Conservation (phyloP, 495 filamentous ascomycete genomes). For the Xanthoparmelia taractica region DNA sequence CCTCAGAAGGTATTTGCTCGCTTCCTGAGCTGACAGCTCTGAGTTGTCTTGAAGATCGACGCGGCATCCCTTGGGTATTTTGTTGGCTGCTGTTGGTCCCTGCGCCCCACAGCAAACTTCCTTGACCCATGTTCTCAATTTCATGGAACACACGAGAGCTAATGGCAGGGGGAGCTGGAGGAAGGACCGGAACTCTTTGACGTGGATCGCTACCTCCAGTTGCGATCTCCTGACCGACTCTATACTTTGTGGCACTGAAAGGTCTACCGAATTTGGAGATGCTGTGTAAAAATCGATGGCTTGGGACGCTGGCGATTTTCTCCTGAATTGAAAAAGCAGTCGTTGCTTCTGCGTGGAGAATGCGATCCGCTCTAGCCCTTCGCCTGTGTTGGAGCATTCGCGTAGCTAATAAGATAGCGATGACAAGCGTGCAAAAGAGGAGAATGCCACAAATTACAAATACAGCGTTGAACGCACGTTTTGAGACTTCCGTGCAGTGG, state of each 20-base stretch:
- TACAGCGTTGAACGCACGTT: background rate
- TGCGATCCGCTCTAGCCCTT: background rate
- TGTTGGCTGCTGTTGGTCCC: slow-evolving; percentile 5
- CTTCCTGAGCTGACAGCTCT: slow-evolving; percentile 4
- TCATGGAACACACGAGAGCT: slow-evolving; percentile 1
- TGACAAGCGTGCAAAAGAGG: background rate
- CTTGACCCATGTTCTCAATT: slow-evolving; percentile 8
- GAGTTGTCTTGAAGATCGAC: slow-evolving; percentile 6
- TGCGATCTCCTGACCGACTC: background rate
- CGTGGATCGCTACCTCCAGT: background rate
- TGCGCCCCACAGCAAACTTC: background rate
- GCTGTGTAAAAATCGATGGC: background rate
- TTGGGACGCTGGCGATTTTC: background rate
- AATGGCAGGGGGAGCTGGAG: slow-evolving; percentile 1
- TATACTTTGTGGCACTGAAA: background rate
- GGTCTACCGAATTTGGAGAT: background rate
- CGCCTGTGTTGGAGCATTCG: background rate
- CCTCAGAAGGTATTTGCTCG: background rate
- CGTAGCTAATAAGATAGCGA: background rate
- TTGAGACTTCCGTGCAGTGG: slow-evolving; percentile 4
- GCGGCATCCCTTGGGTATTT: slow-evolving; percentile 3
- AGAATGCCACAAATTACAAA: background rate
- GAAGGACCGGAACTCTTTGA: background rate
- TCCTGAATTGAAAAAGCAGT: background rate
- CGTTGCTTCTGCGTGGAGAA: background rate